Evolutionary conservation across 1,284 basidiomycete species (phyloP).

Genomic region (Fomitopsis pinicola): DNA sequence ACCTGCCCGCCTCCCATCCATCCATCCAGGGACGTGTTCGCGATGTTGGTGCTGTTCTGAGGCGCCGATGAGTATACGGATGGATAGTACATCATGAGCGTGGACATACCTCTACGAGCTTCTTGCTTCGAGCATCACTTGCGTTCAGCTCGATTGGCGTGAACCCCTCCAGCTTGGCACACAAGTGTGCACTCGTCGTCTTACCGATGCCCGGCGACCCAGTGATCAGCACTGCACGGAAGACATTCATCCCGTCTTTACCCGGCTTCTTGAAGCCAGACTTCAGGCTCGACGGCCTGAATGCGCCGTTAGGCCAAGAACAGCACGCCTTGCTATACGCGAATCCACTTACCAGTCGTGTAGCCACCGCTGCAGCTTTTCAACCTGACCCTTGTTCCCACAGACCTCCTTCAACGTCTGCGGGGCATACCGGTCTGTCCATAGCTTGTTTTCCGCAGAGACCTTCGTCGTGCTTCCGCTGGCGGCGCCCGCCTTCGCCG

Average conservation of each 20-base stretch:
- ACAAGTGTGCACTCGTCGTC: constrained; percentile 93
- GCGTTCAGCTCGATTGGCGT: constrained; percentile 95
- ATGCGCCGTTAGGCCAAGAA: not conserved
- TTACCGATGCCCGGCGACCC: constrained; percentile 98
- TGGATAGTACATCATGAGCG: not conserved
- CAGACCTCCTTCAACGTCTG: constrained; percentile 86
- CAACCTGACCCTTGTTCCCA: constrained; percentile 90
- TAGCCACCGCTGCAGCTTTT: constrained; percentile 87
- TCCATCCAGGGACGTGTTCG: constrained; percentile 85
- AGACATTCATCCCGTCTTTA: constrained; percentile 84
- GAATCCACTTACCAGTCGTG: constrained; percentile 67
- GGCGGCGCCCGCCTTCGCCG: constrained; percentile 27
- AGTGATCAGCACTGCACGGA: constrained; percentile 85
- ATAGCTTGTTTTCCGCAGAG: constrained; percentile 65
- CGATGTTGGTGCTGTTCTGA: constrained; percentile 82
- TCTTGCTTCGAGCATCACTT: constrained; percentile 94
- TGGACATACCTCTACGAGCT: constrained; percentile 78
- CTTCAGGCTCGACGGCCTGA: constrained; percentile 71
- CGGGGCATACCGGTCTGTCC: constrained; percentile 97
- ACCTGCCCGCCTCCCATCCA: constrained; percentile 73
- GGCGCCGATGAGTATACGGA: not conserved
- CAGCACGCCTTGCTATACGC: not conserved
- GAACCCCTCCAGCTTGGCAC: constrained; percentile 86
- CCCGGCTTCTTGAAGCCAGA: constrained; percentile 91
- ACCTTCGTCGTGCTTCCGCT: constrained; percentile 25